These are phyloP conservation scores for Raffaelea ambrosiae DNA, from an alignment of 2,329 filamentous ascomycete species.

Conservation along the genomic window DNA sequence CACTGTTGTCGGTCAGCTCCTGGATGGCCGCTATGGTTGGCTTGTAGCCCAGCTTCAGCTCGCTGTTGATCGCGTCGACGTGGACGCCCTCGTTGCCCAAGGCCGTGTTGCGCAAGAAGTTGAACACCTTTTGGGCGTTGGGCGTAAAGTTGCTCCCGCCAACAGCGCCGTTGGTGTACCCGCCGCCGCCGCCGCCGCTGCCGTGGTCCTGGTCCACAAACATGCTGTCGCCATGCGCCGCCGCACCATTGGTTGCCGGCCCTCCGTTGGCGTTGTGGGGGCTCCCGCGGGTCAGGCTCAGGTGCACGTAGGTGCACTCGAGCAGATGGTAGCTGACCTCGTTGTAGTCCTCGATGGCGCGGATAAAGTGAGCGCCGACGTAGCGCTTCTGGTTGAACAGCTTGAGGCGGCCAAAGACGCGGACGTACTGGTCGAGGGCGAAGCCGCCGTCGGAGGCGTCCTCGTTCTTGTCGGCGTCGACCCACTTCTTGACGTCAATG, in stretches of 20 bases:
- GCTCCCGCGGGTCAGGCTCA: conserved; percentile 70
- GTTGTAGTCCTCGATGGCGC: conserved; percentile 75
- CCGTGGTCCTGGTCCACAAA: conserved; percentile 37
- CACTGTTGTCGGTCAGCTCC: conserved; percentile 63
- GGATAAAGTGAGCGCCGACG: conserved; percentile 71
- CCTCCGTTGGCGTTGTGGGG: conserved; percentile 28
- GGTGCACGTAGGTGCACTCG: conserved; percentile 80
- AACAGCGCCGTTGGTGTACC: conserved; percentile 23
- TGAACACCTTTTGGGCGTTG: conserved; percentile 61
- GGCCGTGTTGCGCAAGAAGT: conserved; percentile 55
- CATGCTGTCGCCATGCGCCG: conserved; percentile 36
- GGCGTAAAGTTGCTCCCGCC: conserved; percentile 38
- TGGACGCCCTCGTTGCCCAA: conserved; percentile 79
- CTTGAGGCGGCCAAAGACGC: conserved; percentile 79
- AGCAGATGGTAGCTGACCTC: conserved; percentile 90
- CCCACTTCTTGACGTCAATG: conserved; percentile 86
- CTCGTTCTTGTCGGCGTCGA: conserved; percentile 53
- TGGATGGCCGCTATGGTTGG: conserved; percentile 74
- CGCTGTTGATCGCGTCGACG: conserved; percentile 63
- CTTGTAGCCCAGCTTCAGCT: conserved; percentile 54
- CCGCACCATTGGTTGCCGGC: conserved; percentile 27
- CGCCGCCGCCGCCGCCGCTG: conserved; percentile 22
- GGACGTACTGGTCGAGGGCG: conserved; percentile 69
- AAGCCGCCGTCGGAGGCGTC: conserved; percentile 36
- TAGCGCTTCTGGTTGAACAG: conserved; percentile 76